Base-by-base conservation (phyloP, 2,329 filamentous ascomycete species). In the Juglanconis sp. region DNA sequence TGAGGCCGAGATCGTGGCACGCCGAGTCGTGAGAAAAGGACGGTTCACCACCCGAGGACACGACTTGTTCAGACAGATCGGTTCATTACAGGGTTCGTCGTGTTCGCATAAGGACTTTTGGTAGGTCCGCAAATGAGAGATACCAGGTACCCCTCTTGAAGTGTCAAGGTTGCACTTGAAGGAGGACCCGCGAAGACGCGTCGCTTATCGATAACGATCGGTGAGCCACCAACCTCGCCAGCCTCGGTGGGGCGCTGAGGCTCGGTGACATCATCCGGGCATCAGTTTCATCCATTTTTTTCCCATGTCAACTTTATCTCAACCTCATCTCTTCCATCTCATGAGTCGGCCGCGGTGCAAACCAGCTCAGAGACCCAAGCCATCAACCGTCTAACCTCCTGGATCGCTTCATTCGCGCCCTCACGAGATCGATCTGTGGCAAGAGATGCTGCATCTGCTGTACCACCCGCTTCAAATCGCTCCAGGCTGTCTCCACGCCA, bases 241-340 rank as follows among this genome's bases (percentile, higher is more conserved):
- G 44, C 44, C 11, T 46, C 5, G 44, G n/a, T 7, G 38, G 38
- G 38, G 5, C n/a, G 38, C 5, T n/a, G 8, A 46, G 15, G 5
- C 44, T 15, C 11, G 34, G 46, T 57, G 47, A 57, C 55, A 46
- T 52, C 55, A 51, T n/a, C 30, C 47, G 9, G 13, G 8, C 5
- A 30, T 24, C 24, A 13, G 53, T 47, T 55, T 55, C 53, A 47
- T 42, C 35, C n/a, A 40, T 32, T 42, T 32, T 32, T 42, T 32
- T 32, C 47, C 17, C 36, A 35, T 57, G 40, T n/a, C 46, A 56
- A 56, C 46, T 57, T 9, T 51, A 47, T 57, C 47, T 52, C 40
- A 35, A 57, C 48, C 40, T 57, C 53, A 56, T 15, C 46, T 57
- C 47, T 15, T 50, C n/a, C 34, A 42, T 15, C 47, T 11, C 53